These are phyloP conservation scores for Phascolomyces articulosus DNA, from an alignment of 371 early-diverging fungal genomes.

Conservation along the genomic window DNA sequence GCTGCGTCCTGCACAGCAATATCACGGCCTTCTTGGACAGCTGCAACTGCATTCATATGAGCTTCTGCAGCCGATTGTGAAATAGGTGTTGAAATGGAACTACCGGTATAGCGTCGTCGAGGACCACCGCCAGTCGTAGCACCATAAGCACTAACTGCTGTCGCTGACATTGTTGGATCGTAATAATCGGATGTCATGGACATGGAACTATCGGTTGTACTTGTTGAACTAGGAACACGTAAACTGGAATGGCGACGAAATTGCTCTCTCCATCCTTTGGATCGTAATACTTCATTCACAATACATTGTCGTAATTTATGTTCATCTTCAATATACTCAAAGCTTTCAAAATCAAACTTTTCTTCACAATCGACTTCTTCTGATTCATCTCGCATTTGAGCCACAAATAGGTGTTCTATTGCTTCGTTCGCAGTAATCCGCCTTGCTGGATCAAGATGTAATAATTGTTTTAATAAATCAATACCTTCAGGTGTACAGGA, in stretches of 20 bases:
- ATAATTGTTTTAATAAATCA: conserved; percentile 76
- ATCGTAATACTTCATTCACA: conserved; percentile 35
- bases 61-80: conserved; percentile 38
- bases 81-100: conserved; percentile 42
- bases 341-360: conserved; percentile 49
- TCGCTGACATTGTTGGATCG: background rate
- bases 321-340: conserved; percentile 45
- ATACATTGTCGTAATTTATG: conserved; percentile 41
- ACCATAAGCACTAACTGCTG: background rate
- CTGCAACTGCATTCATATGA: conserved; percentile 36
- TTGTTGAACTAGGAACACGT: background rate
- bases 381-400: conserved; percentile 45
- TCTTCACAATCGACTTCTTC: conserved; percentile 43
- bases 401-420: conserved; percentile 82
- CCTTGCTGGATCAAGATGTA: conserved; percentile 83
- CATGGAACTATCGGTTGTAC: background rate
- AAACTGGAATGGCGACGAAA: conserved; percentile 1
- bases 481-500: conserved; percentile 66
- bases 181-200: no score
- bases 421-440: conserved; percentile 85
- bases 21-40: conserved; percentile 33
- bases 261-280: conserved; percentile 12
- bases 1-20: conserved; percentile 14
- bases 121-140: conserved; percentile 1
- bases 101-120: conserved; percentile 44